phyloP scores from a whole-genome alignment of 805 yeast genomes.

The Metschnikowia vanudenii region DNA sequence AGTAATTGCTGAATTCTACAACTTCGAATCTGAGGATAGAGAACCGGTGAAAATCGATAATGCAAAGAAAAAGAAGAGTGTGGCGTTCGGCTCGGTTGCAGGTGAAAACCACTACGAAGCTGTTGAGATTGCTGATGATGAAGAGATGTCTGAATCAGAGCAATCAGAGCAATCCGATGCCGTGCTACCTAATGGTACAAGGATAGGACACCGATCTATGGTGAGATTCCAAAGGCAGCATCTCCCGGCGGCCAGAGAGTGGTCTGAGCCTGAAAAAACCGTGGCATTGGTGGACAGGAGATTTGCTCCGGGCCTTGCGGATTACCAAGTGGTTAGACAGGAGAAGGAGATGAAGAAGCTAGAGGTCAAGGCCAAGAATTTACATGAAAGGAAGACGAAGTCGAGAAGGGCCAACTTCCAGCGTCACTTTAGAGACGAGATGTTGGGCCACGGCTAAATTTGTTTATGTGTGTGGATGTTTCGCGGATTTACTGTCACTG shows the following conservation, averaged over 20 bases:
- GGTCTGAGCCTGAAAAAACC: slow-evolving; percentile 67
- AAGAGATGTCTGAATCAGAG: slow-evolving; percentile 17
- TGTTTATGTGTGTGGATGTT: slow-evolving; percentile 1
- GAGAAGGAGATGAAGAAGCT: slow-evolving; percentile 29
- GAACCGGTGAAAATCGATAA: slow-evolving; percentile 7
- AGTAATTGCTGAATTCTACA: slow-evolving; percentile 38
- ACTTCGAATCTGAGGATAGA: slow-evolving; percentile 26
- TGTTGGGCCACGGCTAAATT: slow-evolving; percentile 38
- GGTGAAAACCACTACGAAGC: slow-evolving; percentile 17
- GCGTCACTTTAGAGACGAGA: slow-evolving; percentile 64
- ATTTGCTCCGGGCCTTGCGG: slow-evolving; percentile 37
- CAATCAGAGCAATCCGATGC: slow-evolving; percentile 19
- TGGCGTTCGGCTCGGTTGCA: slow-evolving; percentile 25
- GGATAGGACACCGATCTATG: slow-evolving; percentile 78
- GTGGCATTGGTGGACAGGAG: slow-evolving; percentile 73
- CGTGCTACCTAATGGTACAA: slow-evolving; percentile 68
- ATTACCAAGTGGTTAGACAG: slow-evolving; percentile 30
- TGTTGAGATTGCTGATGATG: slow-evolving; percentile 17
- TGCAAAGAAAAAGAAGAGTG: slow-evolving; percentile 23
- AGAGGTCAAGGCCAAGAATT: slow-evolving; percentile 25
- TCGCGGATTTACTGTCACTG: not conserved
- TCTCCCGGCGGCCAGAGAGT: slow-evolving; percentile 25
- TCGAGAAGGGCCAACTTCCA: slow-evolving; percentile 32
- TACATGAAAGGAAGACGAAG: slow-evolving; percentile 27
- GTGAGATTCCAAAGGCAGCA: slow-evolving; percentile 71